Evolutionary conservation across 1,284 basidiomycete species (phyloP).

Genomic region (Tilletiopsis washingtonensis): DNA sequence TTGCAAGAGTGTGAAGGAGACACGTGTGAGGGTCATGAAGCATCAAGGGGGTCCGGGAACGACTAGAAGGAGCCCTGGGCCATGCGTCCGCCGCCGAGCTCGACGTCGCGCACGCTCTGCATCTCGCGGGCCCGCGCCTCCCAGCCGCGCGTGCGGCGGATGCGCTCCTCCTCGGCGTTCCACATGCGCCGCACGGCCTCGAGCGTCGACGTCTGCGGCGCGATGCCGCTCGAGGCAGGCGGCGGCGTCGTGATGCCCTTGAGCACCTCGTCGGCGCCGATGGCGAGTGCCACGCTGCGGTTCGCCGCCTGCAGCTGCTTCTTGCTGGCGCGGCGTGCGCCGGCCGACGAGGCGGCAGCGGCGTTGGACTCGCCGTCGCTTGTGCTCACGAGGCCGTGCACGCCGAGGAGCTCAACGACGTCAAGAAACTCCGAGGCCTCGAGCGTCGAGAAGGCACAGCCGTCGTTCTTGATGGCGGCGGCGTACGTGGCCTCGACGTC

Average conservation of each 20-base stretch:
- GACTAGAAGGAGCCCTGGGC: background rate
- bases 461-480: conserved; percentile 27
- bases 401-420: conserved; percentile 41
- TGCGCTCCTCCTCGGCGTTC: conserved; percentile 20
- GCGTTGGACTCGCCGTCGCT: conserved; percentile 13
- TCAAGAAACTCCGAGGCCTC: conserved; percentile 39
- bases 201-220: conserved; percentile 8
- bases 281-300: conserved; percentile 18
- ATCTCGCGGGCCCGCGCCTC: conserved; percentile 8
- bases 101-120: background rate
- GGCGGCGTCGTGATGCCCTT: conserved; percentile 25
- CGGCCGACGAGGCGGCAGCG: background rate
- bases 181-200: conserved; percentile 27
- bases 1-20: too few relatives aligned
- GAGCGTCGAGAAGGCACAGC: conserved; percentile 15
- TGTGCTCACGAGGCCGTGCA: conserved; percentile 30
- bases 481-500: conserved; percentile 38
- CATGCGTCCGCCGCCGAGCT: background rate
- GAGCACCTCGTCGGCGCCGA: conserved; percentile 23
- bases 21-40: too few relatives aligned
- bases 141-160: conserved; percentile 21
- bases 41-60: too few relatives aligned
- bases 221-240: background rate
- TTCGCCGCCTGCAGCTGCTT: conserved; percentile 32
- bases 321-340: conserved; percentile 25